Evolutionary conservation across 148 eudicot species (phyloP).

Genomic region (Spergularia marina): DNA sequence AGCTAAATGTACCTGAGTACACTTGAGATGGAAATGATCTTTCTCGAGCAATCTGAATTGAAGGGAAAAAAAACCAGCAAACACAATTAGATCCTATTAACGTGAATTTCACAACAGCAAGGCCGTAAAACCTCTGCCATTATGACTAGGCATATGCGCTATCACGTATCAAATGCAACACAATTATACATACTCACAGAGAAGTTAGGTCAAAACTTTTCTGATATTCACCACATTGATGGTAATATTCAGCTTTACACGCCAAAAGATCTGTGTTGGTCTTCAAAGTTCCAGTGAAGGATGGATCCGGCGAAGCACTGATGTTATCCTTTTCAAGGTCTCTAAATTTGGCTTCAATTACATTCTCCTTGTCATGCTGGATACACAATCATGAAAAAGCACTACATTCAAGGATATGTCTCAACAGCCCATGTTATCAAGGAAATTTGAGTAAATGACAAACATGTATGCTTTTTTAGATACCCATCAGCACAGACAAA

Average conservation of each 20-base stretch:
- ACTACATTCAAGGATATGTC: slow-evolving; percentile 7
- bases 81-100: neutral
- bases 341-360: slow-evolving; percentile 74
- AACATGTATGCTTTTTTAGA: neutral
- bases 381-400: slow-evolving; percentile 19
- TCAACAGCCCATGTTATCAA: neutral
- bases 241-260: slow-evolving; percentile 97
- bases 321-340: slow-evolving; percentile 66
- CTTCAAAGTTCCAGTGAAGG: slow-evolving; percentile 58
- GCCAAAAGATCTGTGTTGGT: slow-evolving; percentile 90
- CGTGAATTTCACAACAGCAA: neutral
- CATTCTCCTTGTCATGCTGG: slow-evolving; percentile 85
- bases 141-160: neutral
- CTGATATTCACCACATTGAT: slow-evolving; percentile 97
- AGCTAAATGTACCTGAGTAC: slow-evolving; percentile 85
- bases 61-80: slow-evolving; percentile 18
- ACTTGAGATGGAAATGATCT: slow-evolving; percentile 94
- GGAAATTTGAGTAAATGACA: neutral
- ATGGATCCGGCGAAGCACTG: slow-evolving; percentile 44
- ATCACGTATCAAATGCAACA: neutral
- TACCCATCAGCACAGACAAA: neutral
- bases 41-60: slow-evolving; percentile 91
- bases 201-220: slow-evolving; percentile 95
- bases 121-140: neutral
- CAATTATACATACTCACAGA: slow-evolving; percentile 44